These are phyloP conservation scores for Ogataea siamensis DNA, from an alignment of 805 yeast species.

Conservation along the genomic window DNA sequence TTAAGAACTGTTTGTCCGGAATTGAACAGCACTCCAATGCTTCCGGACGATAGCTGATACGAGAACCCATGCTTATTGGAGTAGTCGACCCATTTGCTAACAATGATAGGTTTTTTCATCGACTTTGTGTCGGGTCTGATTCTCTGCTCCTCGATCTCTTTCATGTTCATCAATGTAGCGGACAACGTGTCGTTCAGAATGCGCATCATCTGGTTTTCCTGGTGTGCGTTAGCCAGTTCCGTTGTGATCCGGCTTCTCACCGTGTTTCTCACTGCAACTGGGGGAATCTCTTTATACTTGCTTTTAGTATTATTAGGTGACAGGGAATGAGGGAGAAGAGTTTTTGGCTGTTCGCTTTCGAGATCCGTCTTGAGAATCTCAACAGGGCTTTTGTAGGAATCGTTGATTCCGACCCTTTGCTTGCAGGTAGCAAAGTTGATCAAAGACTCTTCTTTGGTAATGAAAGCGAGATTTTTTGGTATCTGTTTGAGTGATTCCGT, in stretches of 20 bases:
- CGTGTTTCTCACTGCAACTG: constrained; percentile 25
- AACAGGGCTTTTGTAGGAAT: constrained; percentile 56
- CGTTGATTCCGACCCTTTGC: constrained; percentile 54
- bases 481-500: constrained; percentile 58
- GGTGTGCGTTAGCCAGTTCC: constrained; percentile 30
- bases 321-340: constrained; percentile 81
- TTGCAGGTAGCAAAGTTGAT: constrained; percentile 67
- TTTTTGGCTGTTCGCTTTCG: constrained; percentile 62
- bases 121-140: constrained; percentile 12
- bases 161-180: constrained; percentile 29
- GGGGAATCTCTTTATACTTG: constrained; percentile 72
- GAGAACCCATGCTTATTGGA: constrained; percentile 94
- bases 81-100: constrained; percentile 97
- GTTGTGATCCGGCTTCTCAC: constrained; percentile 28
- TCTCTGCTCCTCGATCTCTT: constrained; percentile 27
- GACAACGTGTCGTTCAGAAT: constrained; percentile 29
- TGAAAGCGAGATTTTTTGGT: constrained; percentile 54
- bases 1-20: constrained; percentile 81
- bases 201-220: constrained; percentile 29
- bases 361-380: constrained; percentile 68
- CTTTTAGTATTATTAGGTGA: constrained; percentile 90
- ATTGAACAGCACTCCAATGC: constrained; percentile 86
- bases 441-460: constrained; percentile 60
- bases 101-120: constrained; percentile 57
- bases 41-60: constrained; percentile 85